Percentiles rank a stretch among this genome's conserved stretches.
These are phyloP conservation scores for Monascus ruber DNA, from an alignment of 2,329 filamentous ascomycete genomes.

Conservation along the genomic window DNA sequence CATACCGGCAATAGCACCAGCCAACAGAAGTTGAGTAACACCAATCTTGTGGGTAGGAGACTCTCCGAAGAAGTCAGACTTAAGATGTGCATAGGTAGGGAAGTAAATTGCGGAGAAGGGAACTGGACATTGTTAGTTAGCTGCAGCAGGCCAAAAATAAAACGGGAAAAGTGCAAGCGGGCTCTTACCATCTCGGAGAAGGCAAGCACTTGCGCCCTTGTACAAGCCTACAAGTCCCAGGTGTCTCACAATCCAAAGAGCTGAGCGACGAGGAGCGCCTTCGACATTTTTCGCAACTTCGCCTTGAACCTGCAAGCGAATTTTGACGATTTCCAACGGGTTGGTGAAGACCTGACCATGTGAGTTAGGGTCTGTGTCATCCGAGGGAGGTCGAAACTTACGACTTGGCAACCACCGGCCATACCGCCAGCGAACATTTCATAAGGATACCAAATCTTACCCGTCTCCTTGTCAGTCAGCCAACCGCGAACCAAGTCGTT, in stretches of 20 bases:
- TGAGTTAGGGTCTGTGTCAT: not conserved
- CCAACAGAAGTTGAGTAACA: constrained; percentile 79
- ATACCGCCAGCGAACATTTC: constrained; percentile 82
- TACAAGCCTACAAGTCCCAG: constrained; percentile 88
- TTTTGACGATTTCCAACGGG: constrained; percentile 98
- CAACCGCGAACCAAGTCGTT: constrained; percentile 79
- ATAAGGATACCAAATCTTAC: constrained; percentile 56
- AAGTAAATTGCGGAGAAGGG: constrained; percentile 99
- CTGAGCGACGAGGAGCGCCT: constrained; percentile 73
- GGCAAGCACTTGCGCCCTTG: constrained; percentile 89
- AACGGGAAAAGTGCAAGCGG: constrained; percentile 3
- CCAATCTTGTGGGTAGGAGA: constrained; percentile 76
- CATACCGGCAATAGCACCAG: constrained; percentile 90
- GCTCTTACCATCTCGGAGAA: constrained; percentile 62
- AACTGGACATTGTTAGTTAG: constrained; percentile 35
- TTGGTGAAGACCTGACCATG: constrained; percentile 77
- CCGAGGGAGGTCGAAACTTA: constrained; percentile 41
- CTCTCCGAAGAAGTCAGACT: constrained; percentile 89
- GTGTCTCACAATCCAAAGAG: constrained; percentile 96
- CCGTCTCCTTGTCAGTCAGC: constrained; percentile 62
- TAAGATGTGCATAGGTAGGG: constrained; percentile 89
- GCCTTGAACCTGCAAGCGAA: constrained; percentile 92
- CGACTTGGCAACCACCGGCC: constrained; percentile 91
- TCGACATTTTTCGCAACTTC: constrained; percentile 84
- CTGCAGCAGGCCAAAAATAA: not conserved